phyloP scores from a whole-genome alignment of 106 monocot genomes.

The Dendrobium officinale region DNA sequence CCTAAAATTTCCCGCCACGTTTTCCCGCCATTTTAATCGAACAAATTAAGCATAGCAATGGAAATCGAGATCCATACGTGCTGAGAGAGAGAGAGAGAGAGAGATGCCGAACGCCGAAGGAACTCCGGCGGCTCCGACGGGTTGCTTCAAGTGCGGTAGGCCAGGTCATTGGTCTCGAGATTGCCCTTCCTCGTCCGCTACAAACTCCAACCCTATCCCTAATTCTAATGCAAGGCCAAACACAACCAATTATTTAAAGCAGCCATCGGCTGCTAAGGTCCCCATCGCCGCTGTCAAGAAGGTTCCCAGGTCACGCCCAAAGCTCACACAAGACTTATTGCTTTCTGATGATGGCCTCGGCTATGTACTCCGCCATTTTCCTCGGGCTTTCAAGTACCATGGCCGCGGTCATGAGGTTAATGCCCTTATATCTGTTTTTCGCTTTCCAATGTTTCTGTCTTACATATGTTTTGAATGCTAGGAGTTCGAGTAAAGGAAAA shows the following conservation, averaged over 20 bases:
- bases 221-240: slow-evolving; percentile 11
- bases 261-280: slow-evolving; percentile 8
- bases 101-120: slow-evolving; percentile 26
- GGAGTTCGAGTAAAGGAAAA: not conserved
- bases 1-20: not conserved
- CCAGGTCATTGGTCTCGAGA: slow-evolving; percentile 97
- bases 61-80: not conserved
- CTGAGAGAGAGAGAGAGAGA: slow-evolving; percentile 9
- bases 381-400: slow-evolving; percentile 64
- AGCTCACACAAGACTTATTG: slow-evolving; percentile 78
- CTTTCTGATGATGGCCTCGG: slow-evolving; percentile 90
- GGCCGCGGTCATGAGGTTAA: slow-evolving; percentile 88
- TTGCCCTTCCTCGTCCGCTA: slow-evolving; percentile 56
- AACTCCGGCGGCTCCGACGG: slow-evolving; percentile 41
- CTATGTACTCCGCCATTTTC: slow-evolving; percentile 85
- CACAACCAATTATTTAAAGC: slow-evolving; percentile 7
- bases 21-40: not conserved
- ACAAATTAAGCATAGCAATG: no score
- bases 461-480: not conserved
- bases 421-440: not conserved
- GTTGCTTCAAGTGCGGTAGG: slow-evolving; percentile 94
- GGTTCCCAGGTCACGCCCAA: slow-evolving; percentile 58
- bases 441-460: not conserved
- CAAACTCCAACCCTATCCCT: slow-evolving; percentile 46
- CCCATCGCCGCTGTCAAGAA: slow-evolving; percentile 29